Conservation (phyloP, 1,284 basidiomycete genomes). For the Marasmius tenuissimus region DNA sequence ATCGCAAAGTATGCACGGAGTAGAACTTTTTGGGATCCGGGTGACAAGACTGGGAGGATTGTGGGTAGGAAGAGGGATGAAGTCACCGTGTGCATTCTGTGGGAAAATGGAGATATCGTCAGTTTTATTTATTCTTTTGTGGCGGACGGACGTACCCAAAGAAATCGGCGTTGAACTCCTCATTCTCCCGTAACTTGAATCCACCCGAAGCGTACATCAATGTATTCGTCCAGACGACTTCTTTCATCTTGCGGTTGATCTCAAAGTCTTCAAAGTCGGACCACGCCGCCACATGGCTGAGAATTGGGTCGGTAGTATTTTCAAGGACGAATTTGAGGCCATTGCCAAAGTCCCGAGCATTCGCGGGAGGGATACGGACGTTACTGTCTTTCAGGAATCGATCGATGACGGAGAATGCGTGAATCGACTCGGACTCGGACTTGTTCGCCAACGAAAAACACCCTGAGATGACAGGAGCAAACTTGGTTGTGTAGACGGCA, state of each 20-base stretch:
- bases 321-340: neutral
- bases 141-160: slow-evolving; percentile 6
- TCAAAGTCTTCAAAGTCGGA: slow-evolving; percentile 12
- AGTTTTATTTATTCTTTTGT: neutral
- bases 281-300: slow-evolving; percentile 50
- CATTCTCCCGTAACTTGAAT: neutral
- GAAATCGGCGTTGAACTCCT: slow-evolving; percentile 5
- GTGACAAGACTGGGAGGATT: slow-evolving; percentile 28
- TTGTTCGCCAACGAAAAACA: slow-evolving; percentile 5
- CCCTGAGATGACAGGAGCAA: slow-evolving; percentile 22
- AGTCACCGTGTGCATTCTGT: slow-evolving; percentile 44
- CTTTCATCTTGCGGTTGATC: slow-evolving; percentile 5
- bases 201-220: neutral
- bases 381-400: slow-evolving; percentile 41
- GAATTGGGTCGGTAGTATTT: slow-evolving; percentile 38
- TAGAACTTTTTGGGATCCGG: slow-evolving; percentile 29
- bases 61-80: slow-evolving; percentile 44
- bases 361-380: slow-evolving; percentile 18
- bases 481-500: slow-evolving; percentile 34
- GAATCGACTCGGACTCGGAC: slow-evolving; percentile 5
- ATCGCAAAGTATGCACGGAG: slow-evolving; percentile 37
- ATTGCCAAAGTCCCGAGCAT: slow-evolving; percentile 12
- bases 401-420: slow-evolving; percentile 45
- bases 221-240: slow-evolving; percentile 1
- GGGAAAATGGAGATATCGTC: neutral